Conservation (phyloP, 2,329 filamentous ascomycete genomes). For the Botrytis elliptica region DNA sequence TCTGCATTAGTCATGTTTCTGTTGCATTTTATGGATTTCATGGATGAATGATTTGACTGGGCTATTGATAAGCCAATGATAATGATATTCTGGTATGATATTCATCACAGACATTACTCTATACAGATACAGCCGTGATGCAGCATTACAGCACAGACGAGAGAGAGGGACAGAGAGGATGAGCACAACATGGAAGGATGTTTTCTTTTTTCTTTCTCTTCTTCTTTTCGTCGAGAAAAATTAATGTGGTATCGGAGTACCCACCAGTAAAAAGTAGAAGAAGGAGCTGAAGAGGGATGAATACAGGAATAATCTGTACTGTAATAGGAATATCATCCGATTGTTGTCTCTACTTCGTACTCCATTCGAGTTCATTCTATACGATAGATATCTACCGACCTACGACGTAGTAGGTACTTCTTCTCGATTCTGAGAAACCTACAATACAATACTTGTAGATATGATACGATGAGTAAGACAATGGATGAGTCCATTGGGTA, state of each 20-base stretch:
- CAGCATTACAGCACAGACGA: background rate
- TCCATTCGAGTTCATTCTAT: background rate
- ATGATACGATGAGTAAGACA: background rate
- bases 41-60: background rate
- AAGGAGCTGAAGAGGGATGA: background rate
- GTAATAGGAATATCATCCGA: background rate
- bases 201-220: background rate
- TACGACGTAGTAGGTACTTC: background rate
- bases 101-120: background rate
- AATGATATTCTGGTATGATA: background rate
- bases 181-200: background rate
- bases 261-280: background rate
- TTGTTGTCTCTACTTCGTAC: background rate
- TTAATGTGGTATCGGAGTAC: background rate
- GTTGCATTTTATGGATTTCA: background rate
- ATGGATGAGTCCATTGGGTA: too few relatives aligned
- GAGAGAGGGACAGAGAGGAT: background rate
- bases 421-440: background rate
- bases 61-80: background rate
- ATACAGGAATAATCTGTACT: background rate
- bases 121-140: background rate
- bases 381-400: background rate
- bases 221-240: background rate
- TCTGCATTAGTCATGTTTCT: background rate
- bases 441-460: background rate